Conservation (phyloP, 108 stramenopile species). For the Cyclotella atomus region DNA sequence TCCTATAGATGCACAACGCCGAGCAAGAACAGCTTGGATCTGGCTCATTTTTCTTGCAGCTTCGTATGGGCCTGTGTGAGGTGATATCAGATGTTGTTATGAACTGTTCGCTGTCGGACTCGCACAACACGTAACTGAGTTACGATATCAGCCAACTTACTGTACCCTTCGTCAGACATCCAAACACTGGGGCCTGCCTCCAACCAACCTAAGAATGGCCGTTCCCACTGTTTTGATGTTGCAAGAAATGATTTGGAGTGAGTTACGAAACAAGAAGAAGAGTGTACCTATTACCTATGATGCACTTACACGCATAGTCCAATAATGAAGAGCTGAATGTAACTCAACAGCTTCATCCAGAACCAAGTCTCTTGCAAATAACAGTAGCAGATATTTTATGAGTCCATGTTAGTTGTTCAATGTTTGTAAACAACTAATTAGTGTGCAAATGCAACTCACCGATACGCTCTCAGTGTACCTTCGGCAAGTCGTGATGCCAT, state of each 20-base stretch:
- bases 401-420: no score
- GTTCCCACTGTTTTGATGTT: conserved; percentile 62
- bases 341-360: conserved; percentile 83
- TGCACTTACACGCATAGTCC: conserved; percentile 50
- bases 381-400: not conserved
- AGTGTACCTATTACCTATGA: not conserved
- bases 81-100: no score
- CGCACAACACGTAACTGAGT: no score
- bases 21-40: conserved; percentile 83
- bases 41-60: conserved; percentile 83
- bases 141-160: no score
- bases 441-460: no score
- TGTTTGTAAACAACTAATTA: no score
- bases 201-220: conserved; percentile 74
- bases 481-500: conserved; percentile 84
- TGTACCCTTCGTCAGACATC: conserved; percentile 61
- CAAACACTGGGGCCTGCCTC: conserved; percentile 82
- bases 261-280: no score
- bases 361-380: conserved; percentile 60
- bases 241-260: not conserved
- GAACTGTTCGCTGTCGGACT: no score
- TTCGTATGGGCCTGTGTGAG: conserved; percentile 46
- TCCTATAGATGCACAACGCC: conserved; percentile 79
- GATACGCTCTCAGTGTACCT: conserved; percentile 80
- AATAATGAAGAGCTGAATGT: conserved; percentile 70